Evolutionary conservation across 139 green algal genomes (phyloP), one percentile per base, ranked within the genome.

Genomic region (Volvox africanus): DNA sequence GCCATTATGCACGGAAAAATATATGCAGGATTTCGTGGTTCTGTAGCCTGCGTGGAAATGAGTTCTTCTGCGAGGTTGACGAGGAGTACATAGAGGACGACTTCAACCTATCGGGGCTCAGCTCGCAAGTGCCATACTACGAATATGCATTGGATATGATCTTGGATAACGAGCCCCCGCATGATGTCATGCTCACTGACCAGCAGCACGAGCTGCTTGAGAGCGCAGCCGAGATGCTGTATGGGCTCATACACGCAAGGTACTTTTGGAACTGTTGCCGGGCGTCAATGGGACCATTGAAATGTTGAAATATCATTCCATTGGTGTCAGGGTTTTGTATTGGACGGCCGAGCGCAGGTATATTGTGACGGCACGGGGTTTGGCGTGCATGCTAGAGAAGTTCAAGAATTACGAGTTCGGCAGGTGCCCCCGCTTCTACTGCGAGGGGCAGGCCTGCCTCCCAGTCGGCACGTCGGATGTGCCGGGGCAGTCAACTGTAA

Each of bases 81-180:
- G 94, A 96, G 73, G 94, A 96, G 44, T 99, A 99, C 94, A 99
- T 99, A 80, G 97, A 99, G 92, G 98, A 99, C 92, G 98, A 99
- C 92, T 99, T 99, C 95, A 99, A 99, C 91, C 94, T 99, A 14
- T 97, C 92, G 75, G 98, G 98, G 0, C 96, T 99, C 18, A 97
- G 94, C 90, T 95, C 92, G 12, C 96, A 98, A 93, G 98, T 99
- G 75, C 98, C 98, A 19, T 99, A 99, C 92, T 99, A 99, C 85
- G 98, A 99, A 87, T 99, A 99, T 83, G 98, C 98, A 0, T 93
- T 99, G 30, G 98, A 99, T 91, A 94, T 99, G 75, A 99, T 99
- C 37, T 91, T 99, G 33, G 98, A 99, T 86, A 95, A 97, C 61
- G 98, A 99, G 84, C 95, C 94, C 16, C 96, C 95, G 18, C 96